Percentiles rank a stretch among this genome's conserved stretches.
Conservation (phyloP, 129 eudicot genomes). For the Tagetes patula region DNA sequence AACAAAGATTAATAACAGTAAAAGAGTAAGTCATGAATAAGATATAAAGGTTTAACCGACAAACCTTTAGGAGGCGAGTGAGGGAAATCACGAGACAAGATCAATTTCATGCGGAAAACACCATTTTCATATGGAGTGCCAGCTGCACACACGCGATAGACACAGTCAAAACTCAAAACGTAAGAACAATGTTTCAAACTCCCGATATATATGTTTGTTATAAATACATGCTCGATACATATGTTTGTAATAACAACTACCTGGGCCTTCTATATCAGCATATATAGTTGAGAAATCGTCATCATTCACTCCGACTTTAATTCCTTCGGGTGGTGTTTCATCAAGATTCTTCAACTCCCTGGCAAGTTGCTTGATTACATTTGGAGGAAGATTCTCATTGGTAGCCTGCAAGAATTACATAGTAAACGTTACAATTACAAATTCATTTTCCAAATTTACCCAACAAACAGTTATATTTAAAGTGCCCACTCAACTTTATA, state of each 20-base stretch:
- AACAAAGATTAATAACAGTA: not conserved
- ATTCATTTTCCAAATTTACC: not conserved
- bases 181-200: not conserved
- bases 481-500: not conserved
- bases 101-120: constrained; percentile 73
- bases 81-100: constrained; percentile 18
- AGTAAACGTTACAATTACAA: not conserved
- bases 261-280: constrained; percentile 98
- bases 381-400: constrained; percentile 93
- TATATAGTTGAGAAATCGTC: constrained; percentile 78
- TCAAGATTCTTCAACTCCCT: constrained; percentile 92
- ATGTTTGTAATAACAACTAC: constrained; percentile 30
- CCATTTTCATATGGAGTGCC: constrained; percentile 94
- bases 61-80: constrained; percentile 26
- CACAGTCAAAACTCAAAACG: constrained; percentile 20
- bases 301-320: constrained; percentile 86
- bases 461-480: not conserved
- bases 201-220: not conserved
- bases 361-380: constrained; percentile 86
- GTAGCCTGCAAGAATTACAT: constrained; percentile 57
- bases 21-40: not conserved
- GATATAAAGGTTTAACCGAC: not conserved
- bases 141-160: constrained; percentile 50
- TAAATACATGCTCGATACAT: not conserved
- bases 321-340: constrained; percentile 97